These are phyloP conservation scores for Lachancea sp. DNA, from an alignment of 805 yeast genomes.

Conservation along the genomic window DNA sequence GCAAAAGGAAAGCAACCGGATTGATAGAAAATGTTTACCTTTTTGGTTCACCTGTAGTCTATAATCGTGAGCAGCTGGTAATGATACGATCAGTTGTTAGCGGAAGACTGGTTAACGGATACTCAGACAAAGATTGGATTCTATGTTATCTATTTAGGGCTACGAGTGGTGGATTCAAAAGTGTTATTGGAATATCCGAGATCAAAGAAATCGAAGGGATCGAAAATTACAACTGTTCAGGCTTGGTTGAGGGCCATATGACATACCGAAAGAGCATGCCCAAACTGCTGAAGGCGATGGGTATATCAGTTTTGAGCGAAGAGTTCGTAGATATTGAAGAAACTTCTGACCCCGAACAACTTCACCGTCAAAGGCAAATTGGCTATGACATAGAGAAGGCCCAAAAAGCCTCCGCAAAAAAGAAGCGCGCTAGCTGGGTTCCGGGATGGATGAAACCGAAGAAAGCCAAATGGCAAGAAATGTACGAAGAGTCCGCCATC, in stretches of 20 bases:
- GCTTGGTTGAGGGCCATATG: slow-evolving; percentile 89
- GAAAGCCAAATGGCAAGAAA: slow-evolving; percentile 53
- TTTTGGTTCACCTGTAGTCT: slow-evolving; percentile 84
- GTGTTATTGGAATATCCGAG: slow-evolving; percentile 87
- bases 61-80: slow-evolving; percentile 68
- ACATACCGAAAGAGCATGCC: slow-evolving; percentile 95
- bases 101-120: slow-evolving; percentile 86
- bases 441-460: slow-evolving; percentile 46
- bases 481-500: slow-evolving; percentile 45
- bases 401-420: slow-evolving; percentile 44
- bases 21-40: slow-evolving; percentile 80
- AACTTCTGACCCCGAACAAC: slow-evolving; percentile 76
- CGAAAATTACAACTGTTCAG: slow-evolving; percentile 85
- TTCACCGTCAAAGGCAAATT: slow-evolving; percentile 75
- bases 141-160: slow-evolving; percentile 92
- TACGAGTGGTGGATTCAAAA: slow-evolving; percentile 85
- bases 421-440: slow-evolving; percentile 36
- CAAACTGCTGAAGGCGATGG: slow-evolving; percentile 55
- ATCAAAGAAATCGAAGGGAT: slow-evolving; percentile 57
- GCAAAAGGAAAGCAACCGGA: slow-evolving; percentile 81
- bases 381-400: slow-evolving; percentile 85
- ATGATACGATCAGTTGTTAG: slow-evolving; percentile 80
- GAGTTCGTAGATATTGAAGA: slow-evolving; percentile 95
- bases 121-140: slow-evolving; percentile 90
- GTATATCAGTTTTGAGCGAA: slow-evolving; percentile 79